Evolutionary conservation across 192 early-diverging fungal genomes (phyloP).

Genomic region (Helicostylum pulchrum): DNA sequence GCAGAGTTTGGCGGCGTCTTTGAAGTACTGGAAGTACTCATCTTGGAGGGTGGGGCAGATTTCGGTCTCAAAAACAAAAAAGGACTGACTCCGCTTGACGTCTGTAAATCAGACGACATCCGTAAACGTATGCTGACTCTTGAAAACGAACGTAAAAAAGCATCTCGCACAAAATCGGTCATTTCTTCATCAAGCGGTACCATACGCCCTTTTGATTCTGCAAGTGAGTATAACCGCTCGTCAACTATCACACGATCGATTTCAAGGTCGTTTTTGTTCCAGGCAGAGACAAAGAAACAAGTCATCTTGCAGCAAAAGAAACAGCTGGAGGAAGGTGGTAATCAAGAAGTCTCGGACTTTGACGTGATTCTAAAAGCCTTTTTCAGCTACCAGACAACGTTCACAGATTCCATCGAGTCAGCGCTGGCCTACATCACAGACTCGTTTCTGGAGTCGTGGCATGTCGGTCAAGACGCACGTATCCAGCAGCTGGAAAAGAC

Average conservation of each 20-base stretch:
- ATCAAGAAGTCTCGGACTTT: slow-evolving; percentile 38
- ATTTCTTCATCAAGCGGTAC: slow-evolving; percentile 18
- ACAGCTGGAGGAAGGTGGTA: background rate
- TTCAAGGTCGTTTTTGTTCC: slow-evolving; percentile 2
- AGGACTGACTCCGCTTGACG: slow-evolving; percentile 42
- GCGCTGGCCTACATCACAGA: slow-evolving; percentile 45
- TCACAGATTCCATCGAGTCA: slow-evolving; percentile 44
- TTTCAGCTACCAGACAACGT: slow-evolving; percentile 47
- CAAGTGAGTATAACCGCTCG: slow-evolving; percentile 22
- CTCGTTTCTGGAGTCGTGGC: slow-evolving; percentile 35
- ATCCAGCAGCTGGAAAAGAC: slow-evolving; percentile 29
- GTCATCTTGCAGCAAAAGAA: background rate
- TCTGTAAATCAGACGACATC: slow-evolving; percentile 44
- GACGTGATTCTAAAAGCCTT: slow-evolving; percentile 46
- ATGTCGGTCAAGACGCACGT: slow-evolving; percentile 12
- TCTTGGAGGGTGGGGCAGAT: slow-evolving; percentile 44
- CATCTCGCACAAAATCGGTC: background rate
- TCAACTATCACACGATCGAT: background rate
- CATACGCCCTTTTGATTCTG: slow-evolving; percentile 27
- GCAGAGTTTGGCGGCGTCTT: slow-evolving; percentile 47
- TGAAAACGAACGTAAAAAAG: slow-evolving; percentile 22
- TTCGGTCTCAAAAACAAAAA: slow-evolving; percentile 44
- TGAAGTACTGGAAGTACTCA: slow-evolving; percentile 45
- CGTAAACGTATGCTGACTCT: slow-evolving; percentile 9
- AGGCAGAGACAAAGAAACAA: background rate